phyloP scores from a whole-genome alignment of 129 eudicot genomes.

The Lactuca saligna region DNA sequence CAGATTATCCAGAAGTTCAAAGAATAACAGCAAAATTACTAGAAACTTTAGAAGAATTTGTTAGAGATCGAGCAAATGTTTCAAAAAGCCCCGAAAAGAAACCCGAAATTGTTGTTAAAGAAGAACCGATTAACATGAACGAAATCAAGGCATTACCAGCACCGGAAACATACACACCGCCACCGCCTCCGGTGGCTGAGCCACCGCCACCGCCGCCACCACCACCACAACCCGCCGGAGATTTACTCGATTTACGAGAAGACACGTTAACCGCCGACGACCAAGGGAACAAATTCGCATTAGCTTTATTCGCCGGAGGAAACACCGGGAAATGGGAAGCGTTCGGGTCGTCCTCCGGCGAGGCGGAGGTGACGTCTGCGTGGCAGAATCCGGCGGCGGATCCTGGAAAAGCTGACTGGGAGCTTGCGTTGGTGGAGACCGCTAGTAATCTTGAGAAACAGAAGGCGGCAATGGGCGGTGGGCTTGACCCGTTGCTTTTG shows the following conservation, averaged over 20 bases:
- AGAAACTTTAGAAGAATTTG: conserved; percentile 38
- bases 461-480: conserved; percentile 76
- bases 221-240: conserved; percentile 41
- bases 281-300: conserved; percentile 74
- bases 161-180: conserved; percentile 51
- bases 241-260: conserved; percentile 67
- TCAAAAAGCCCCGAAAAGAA: conserved; percentile 61
- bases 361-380: conserved; percentile 68
- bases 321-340: conserved; percentile 71
- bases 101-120: conserved; percentile 40
- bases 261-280: conserved; percentile 66
- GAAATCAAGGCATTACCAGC: conserved; percentile 80
- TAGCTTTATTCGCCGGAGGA: conserved; percentile 65
- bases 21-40: conserved; percentile 28
- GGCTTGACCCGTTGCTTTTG: conserved; percentile 72
- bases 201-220: conserved; percentile 56
- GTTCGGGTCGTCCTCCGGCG: conserved; percentile 52
- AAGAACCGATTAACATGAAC: conserved; percentile 71
- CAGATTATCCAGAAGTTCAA: conserved; percentile 40
- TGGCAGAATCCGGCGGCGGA: conserved; percentile 94
- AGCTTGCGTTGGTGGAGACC: conserved; percentile 77
- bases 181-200: conserved; percentile 57
- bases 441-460: conserved; percentile 67
- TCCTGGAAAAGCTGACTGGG: conserved; percentile 90
- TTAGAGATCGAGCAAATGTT: conserved; percentile 42